phyloP scores from a whole-genome alignment of 2,329 filamentous ascomycete species.

The Dothistroma septosporum region DNA sequence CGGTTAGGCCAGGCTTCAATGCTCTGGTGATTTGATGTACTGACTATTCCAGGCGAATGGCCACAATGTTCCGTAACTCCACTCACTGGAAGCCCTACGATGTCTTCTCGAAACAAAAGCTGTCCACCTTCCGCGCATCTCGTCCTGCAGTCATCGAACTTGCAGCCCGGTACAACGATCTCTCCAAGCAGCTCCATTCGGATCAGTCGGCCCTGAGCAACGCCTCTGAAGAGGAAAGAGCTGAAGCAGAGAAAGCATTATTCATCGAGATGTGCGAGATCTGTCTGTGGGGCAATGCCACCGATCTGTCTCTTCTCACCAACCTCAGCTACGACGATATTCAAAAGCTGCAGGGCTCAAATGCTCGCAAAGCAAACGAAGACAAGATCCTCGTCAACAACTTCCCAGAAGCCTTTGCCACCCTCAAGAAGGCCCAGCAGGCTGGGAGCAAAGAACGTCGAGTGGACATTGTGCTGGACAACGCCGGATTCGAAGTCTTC shows the following conservation, averaged over 20 bases:
- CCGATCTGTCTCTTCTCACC: slow-evolving; percentile 85
- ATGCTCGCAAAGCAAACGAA: slow-evolving; percentile 80
- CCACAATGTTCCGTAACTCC: slow-evolving; percentile 70
- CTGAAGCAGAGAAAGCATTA: slow-evolving; percentile 68
- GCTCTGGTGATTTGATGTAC: not conserved
- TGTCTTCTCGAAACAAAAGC: slow-evolving; percentile 84
- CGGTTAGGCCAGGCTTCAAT: slow-evolving; percentile 47
- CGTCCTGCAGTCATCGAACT: slow-evolving; percentile 80
- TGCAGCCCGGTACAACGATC: slow-evolving; percentile 69
- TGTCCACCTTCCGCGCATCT: slow-evolving; percentile 86
- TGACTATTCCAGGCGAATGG: slow-evolving; percentile 61
- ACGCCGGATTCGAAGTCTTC: slow-evolving; percentile 94
- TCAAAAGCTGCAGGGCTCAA: slow-evolving; percentile 86
- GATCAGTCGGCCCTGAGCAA: slow-evolving; percentile 44
- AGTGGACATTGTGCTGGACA: slow-evolving; percentile 93
- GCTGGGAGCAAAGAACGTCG: slow-evolving; percentile 62
- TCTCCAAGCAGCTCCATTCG: slow-evolving; percentile 62
- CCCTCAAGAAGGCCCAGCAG: slow-evolving; percentile 61
- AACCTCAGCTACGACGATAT: slow-evolving; percentile 92
- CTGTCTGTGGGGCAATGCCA: slow-evolving; percentile 95
- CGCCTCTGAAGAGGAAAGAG: slow-evolving; percentile 50
- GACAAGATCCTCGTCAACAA: slow-evolving; percentile 92
- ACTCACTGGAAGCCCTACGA: slow-evolving; percentile 87
- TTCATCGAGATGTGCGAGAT: slow-evolving; percentile 95
- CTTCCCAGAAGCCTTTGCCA: slow-evolving; percentile 65